Conservation (phyloP, 2,329 filamentous ascomycete species). For the Didymella glomerata region DNA sequence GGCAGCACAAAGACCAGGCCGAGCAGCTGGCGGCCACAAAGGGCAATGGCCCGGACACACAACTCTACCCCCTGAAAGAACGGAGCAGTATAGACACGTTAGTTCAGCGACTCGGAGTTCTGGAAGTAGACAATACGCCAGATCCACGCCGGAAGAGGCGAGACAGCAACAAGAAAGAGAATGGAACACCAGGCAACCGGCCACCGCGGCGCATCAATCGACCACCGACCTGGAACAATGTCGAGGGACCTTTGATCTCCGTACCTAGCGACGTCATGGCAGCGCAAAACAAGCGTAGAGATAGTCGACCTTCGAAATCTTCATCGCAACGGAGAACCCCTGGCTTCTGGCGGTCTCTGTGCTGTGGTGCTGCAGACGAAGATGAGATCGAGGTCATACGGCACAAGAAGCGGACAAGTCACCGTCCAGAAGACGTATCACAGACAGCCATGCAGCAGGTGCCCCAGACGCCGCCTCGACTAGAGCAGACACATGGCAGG, state of each 20-base stretch:
- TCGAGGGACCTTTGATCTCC: slow-evolving; percentile 56
- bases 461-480: slow-evolving; percentile 22
- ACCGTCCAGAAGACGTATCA: slow-evolving; percentile 21
- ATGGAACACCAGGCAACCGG: slow-evolving; percentile 24
- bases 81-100: slow-evolving; percentile 87
- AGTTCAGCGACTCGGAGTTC: slow-evolving; percentile 77
- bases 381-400: slow-evolving; percentile 56
- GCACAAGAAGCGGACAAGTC: slow-evolving; percentile 47
- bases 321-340: slow-evolving; percentile 37
- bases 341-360: slow-evolving; percentile 55
- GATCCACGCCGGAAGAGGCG: slow-evolving; percentile 49
- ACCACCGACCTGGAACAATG: slow-evolving; percentile 56
- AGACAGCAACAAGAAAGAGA: slow-evolving; percentile 31
- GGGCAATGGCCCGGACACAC: slow-evolving; percentile 44
- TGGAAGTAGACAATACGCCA: slow-evolving; percentile 66
- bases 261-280: slow-evolving; percentile 53
- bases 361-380: slow-evolving; percentile 51
- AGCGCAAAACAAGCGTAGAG: slow-evolving; percentile 31
- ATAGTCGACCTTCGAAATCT: slow-evolving; percentile 30
- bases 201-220: slow-evolving; percentile 44
- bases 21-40: slow-evolving; percentile 43
- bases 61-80: slow-evolving; percentile 66
- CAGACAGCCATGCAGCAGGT: slow-evolving; percentile 22
- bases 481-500: slow-evolving; percentile 13
- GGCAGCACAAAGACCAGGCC: slow-evolving; percentile 94